Evolutionary conservation across 306 rosid genomes (phyloP).

Genomic region (Cucurbita argyrosperma): DNA sequence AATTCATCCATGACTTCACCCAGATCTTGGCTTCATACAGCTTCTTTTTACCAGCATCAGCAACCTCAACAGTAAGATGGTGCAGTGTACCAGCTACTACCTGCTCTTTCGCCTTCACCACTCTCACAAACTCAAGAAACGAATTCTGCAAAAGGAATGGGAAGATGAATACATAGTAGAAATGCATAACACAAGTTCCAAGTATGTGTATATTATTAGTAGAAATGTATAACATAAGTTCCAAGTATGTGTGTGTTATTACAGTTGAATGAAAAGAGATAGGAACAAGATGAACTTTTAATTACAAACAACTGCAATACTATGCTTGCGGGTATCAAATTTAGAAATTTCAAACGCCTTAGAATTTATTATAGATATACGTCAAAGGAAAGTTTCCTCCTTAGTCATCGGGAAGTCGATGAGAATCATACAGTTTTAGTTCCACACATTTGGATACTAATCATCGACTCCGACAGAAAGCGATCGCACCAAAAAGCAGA

Average conservation of each 20-base stretch:
- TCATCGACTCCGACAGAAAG: neutral
- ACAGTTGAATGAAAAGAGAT: neutral
- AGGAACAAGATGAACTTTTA: neutral
- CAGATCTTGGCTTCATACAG: slow-evolving; percentile 75
- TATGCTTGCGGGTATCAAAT: neutral
- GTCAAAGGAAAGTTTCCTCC: neutral
- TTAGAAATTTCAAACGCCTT: neutral
- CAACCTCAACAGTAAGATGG: slow-evolving; percentile 57
- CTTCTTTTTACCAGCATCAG: slow-evolving; percentile 63
- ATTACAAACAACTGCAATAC: no score
- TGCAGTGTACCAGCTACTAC: slow-evolving; percentile 73
- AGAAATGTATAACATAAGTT: neutral
- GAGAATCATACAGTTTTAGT: neutral
- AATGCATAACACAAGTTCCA: neutral
- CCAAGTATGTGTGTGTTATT: neutral
- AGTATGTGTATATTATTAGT: neutral
- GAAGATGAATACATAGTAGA: neutral
- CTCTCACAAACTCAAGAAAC: slow-evolving; percentile 54
- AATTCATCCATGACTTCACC: slow-evolving; percentile 82
- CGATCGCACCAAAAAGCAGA: neutral
- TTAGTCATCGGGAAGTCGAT: neutral
- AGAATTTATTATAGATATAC: neutral
- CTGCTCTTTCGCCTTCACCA: slow-evolving; percentile 56
- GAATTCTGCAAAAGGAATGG: slow-evolving; percentile 13
- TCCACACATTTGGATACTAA: neutral